Base-by-base conservation (phyloP, 1,139 yeast species). In the Meyerozyma sp. region DNA sequence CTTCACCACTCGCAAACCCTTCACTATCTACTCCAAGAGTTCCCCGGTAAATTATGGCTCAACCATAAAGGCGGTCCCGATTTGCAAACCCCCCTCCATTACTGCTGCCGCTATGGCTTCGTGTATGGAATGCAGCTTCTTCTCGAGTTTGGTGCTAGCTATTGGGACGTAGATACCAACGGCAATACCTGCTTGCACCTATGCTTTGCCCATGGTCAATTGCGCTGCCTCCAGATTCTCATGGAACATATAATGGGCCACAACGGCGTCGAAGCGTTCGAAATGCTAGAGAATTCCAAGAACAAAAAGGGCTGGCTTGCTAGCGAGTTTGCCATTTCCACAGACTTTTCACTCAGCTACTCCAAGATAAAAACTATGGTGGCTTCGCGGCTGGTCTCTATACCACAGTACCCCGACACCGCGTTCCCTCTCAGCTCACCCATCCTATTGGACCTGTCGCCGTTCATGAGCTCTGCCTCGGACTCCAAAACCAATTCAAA, bases 121-220 rank as follows among this genome's bases (percentile, higher is more conserved):
- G 77, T 74, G 47, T 87, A 85, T 40, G 89, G 95, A 42, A 68
- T 86, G 35, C 80, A 79, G 48, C 64, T 90, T 40, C 63, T 91
- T 28, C 66, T 91, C 13, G 91, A 87, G 43, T 82, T 87, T 52
- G 96, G 95, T 3, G 96, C 96, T 3, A 81, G 85, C 53, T 75
- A 84, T 52, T 71, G 77, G 44, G 53, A 73, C 3, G 69, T 71
- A 21, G 95, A 87, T 56, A 68, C 65, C 25, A 68, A 75, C 30
- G 94, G 93, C 2, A 84, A 88, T 57, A 82, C 93, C 10, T 82
- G 94, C 5, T 63, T 91, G 27, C 98, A 91, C 60, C 63, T 85
- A 18, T 89, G 95, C 8, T 81, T 90, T 53, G 88, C 88, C 48
- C 82, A 77, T 56, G 96, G 95, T 4, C 79, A 81, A 49, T 57